These are phyloP conservation scores for Pseudognaphalium luteoalbum DNA, from an alignment of 129 eudicot species.

Conservation along the genomic window DNA sequence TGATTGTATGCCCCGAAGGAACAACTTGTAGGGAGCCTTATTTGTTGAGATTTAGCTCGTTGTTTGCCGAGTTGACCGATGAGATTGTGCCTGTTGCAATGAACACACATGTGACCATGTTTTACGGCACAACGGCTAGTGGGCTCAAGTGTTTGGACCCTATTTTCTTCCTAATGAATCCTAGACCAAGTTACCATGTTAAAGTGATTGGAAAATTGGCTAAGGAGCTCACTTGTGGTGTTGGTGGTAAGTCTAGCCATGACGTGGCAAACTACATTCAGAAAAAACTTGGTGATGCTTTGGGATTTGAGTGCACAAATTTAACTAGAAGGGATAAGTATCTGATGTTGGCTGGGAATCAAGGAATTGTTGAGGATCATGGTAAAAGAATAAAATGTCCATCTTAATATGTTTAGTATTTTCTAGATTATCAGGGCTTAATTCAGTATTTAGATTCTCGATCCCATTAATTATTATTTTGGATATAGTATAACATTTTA, in stretches of 20 bases:
- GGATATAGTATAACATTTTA: conserved; percentile 16
- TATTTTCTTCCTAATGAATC: conserved; percentile 86
- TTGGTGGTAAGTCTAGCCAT: conserved; percentile 71
- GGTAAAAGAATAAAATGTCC: conserved; percentile 16
- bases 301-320: conserved; percentile 89
- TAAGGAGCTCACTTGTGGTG: conserved; percentile 66
- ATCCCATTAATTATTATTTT: conserved; percentile 29
- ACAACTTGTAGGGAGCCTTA: conserved; percentile 96
- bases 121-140: conserved; percentile 92
- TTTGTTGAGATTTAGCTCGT: conserved; percentile 73
- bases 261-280: conserved; percentile 92
- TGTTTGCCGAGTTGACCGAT: conserved; percentile 88
- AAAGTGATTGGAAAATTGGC: conserved; percentile 67
- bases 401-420: conserved; percentile 4
- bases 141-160: conserved; percentile 93
- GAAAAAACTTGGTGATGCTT: conserved; percentile 63
- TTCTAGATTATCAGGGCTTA: conserved; percentile 13
- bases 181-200: conserved; percentile 63
- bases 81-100: conserved; percentile 94
- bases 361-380: conserved; percentile 65
- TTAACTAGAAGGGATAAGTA: conserved; percentile 90
- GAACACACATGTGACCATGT: conserved; percentile 74
- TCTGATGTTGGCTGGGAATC: conserved; percentile 94
- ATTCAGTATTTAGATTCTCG: conserved; percentile 22
- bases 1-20: conserved; percentile 94